Base-by-base conservation (phyloP, 2,329 filamentous ascomycete genomes). In the Aspergillus ruber region DNA sequence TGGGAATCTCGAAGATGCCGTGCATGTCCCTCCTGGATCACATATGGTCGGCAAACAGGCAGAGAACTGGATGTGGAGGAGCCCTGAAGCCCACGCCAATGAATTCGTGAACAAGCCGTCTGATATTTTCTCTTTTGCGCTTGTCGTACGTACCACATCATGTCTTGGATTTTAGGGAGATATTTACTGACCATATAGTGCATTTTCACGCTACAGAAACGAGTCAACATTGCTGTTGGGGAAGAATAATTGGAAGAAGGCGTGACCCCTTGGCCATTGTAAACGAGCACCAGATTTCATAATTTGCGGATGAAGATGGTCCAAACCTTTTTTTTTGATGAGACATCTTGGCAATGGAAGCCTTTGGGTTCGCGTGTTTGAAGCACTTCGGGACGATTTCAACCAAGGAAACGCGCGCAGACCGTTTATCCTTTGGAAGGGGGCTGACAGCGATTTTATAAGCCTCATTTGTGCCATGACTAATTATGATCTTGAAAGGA, bases 251-350 rank as follows among this genome's bases (percentile, higher is more conserved):
- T 67, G 55, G 46, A 60, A 53, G 50, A 66, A 50, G 63, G 57
- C 25, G 68, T 48, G 4, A 42, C 61, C 61, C n/a, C n/a, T 59
- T 71, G 41, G 64, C 63, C 39, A 60, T 69, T 52, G 68, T 76
- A 32, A 56, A 76, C 35, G 66, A 72, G 51, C 68, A 70, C 18
- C 74, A 76, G 51, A 65, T 76, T 12, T 77, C 73, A 3, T 73
- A 72, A 53, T 77, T 77, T 56, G 67, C 66, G 38, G 68, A 76
- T 51, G 59, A 62, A 58, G 58, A 73, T 4, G 65, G 67, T 35
- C 62, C 75, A 35, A 60, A 66, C 32, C 67, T 61, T 17, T 63
- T 76, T 47, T 53, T n/a, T n/a, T n/a, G n/a, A n/a, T 77, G 33
- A 60, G 66, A 42, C 67, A 72, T 55, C 64, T 76, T 41, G 70